A percentile compares a stretch with the other conserved stretches of the same genome.
These are phyloP conservation scores for Pezicula neosporulosa DNA, from an alignment of 2,329 filamentous ascomycete species.

Conservation along the genomic window DNA sequence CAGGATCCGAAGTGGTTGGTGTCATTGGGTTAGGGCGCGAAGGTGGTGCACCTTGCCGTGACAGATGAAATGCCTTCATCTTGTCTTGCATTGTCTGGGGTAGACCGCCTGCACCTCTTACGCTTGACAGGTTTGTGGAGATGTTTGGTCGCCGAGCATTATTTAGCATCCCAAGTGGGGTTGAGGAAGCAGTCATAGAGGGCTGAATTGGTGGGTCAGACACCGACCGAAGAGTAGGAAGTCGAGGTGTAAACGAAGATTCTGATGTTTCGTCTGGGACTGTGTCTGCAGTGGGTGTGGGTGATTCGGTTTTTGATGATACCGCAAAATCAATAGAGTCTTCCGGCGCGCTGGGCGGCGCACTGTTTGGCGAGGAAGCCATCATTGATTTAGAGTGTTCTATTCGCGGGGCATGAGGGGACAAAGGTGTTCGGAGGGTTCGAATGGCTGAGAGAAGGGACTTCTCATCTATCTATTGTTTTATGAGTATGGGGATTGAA, in stretches of 20 bases:
- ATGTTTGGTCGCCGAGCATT: slow-evolving; percentile 52
- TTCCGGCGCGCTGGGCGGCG: slow-evolving; percentile 12
- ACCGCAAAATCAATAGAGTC: slow-evolving; percentile 20
- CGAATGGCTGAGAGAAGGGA: neutral
- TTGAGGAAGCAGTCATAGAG: slow-evolving; percentile 78
- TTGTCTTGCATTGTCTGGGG: slow-evolving; percentile 64
- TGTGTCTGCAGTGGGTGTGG: neutral
- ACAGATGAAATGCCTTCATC: slow-evolving; percentile 67
- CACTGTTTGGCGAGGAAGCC: slow-evolving; percentile 9
- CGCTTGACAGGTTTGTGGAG: slow-evolving; percentile 26
- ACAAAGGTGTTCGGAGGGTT: neutral
- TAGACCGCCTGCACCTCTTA: slow-evolving; percentile 44
- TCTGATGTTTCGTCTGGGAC: slow-evolving; percentile 5
- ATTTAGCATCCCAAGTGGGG: slow-evolving; percentile 73
- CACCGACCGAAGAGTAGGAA: slow-evolving; percentile 56
- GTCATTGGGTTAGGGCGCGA: slow-evolving; percentile 23
- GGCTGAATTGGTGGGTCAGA: slow-evolving; percentile 51
- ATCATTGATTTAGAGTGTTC: neutral
- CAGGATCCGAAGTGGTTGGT: slow-evolving; percentile 30
- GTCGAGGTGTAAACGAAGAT: slow-evolving; percentile 38
- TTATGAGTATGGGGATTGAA: slow-evolving; percentile 2
- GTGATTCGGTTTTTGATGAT: slow-evolving; percentile 1
- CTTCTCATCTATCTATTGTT: neutral
- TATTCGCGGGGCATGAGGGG: slow-evolving; percentile 7
- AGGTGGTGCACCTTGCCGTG: slow-evolving; percentile 54